Conservation (phyloP, 2,329 filamentous ascomycete genomes). For the Colletotrichum melonis region DNA sequence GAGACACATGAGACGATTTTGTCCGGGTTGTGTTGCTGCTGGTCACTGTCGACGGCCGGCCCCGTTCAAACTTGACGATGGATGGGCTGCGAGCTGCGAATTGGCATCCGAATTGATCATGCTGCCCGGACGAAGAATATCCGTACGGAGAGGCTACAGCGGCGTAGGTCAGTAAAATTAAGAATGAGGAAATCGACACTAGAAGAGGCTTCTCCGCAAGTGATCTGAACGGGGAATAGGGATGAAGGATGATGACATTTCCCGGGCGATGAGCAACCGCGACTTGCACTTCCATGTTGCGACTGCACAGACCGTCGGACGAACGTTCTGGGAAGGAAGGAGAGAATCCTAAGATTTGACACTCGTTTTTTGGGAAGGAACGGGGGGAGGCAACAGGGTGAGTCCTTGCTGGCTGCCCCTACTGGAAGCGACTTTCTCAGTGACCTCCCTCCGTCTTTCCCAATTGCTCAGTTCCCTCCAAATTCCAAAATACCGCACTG, state of each 20-base stretch:
- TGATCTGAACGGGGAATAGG: conserved; percentile 16
- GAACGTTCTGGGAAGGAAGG: conserved; percentile 26
- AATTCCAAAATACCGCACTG: conserved; percentile 17
- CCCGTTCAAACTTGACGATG: neutral
- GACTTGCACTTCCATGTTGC: neutral
- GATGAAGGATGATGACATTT: conserved; percentile 25
- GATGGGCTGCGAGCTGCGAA: neutral
- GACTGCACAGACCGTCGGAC: conserved; percentile 11
- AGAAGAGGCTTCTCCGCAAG: conserved; percentile 28
- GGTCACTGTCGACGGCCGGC: neutral
- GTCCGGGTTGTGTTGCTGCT: neutral
- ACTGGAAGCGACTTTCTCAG: neutral
- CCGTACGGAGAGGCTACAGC: neutral
- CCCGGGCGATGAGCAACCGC: neutral
- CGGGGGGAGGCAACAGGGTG: neutral
- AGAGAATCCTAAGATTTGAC: conserved; percentile 7
- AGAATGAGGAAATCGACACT: conserved; percentile 8
- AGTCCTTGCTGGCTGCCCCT: neutral
- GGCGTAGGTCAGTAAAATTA: neutral
- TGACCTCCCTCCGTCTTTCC: neutral
- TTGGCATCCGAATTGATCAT: neutral
- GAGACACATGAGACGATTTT: conserved; percentile 20
- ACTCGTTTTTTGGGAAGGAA: conserved; percentile 1
- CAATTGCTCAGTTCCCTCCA: neutral
- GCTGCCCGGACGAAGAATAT: neutral